These are phyloP conservation scores for Starmera pachycereana DNA, from an alignment of 805 yeast genomes.

Conservation along the genomic window DNA sequence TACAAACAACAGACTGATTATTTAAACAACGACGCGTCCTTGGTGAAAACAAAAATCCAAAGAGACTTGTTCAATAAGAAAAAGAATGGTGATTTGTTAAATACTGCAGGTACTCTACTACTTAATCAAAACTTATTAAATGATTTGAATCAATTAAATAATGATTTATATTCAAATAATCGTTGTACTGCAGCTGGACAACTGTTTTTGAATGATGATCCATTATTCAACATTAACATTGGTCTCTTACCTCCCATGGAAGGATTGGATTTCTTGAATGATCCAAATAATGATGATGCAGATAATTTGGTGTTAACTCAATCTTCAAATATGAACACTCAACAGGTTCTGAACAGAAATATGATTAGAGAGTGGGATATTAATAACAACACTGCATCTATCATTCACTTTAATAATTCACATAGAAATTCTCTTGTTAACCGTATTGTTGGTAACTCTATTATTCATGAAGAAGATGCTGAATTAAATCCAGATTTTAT, in stretches of 20 bases:
- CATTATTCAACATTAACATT: conserved; percentile 23
- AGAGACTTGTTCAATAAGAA: conserved; percentile 9
- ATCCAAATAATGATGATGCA: background rate
- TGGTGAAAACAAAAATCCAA: conserved; percentile 15
- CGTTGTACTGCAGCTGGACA: conserved; percentile 1
- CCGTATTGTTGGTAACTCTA: no score
- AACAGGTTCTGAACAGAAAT: background rate
- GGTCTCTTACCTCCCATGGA: conserved; percentile 19
- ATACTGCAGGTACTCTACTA: background rate
- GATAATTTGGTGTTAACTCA: background rate
- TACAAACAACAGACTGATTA: conserved; percentile 39
- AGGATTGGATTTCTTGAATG: conserved; percentile 9
- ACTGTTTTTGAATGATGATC: conserved; percentile 26
- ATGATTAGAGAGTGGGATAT: conserved; percentile 11
- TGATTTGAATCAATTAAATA: background rate
- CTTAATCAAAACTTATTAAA: background rate
- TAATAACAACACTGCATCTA: conserved; percentile 8
- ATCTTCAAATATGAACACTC: background rate
- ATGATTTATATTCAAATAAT: background rate
- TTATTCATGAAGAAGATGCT: no score
- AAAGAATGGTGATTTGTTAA: conserved; percentile 1
- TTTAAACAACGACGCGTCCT: conserved; percentile 22
- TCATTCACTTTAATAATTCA: background rate
- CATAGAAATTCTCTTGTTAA: no score
- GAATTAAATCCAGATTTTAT: background rate